Base-by-base conservation (phyloP, 768 basidiomycete genomes). In the Russula virescens region DNA sequence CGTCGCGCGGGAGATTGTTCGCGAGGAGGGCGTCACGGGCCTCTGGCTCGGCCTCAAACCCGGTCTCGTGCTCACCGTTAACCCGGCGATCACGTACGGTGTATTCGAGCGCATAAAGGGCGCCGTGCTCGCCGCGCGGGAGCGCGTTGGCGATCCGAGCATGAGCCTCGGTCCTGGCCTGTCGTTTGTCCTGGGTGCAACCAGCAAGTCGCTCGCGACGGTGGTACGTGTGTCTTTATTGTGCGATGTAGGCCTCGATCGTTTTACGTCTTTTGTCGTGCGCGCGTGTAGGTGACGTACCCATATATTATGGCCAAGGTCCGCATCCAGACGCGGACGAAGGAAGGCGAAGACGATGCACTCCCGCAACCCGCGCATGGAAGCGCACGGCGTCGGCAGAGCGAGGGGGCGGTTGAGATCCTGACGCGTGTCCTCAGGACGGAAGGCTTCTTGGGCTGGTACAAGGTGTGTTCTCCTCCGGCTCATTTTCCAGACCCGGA, bases 261-360 rank as follows among this genome's bases (percentile, higher is more conserved):
- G n/a, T 26, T 43, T 18, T n/a, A 2, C 2, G 3, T 21, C 28
- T 38, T 53, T 47, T 43, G 52, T 58, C 9, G 26, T 25, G 25
- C 7, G 42, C 31, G 23, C 21, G 19, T 52, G 23, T 68, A 94
- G 94, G 91, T 94, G 31, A 96, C 93, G 2, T 96, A 95, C 71
- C 94, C 93, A 0, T 94, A 95, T 71, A 94, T 94, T 68, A 93
- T 94, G 90, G 91, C 91, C 51, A 98, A 98, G 79, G 93, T 98
- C 35, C 83, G 95, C 56, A 89, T 98, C 31, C 96, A 98, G 74
- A 92, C 95, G 8, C 85, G 89, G 31, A 81, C 82, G 51, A 79
- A 84, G 19, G 31, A 74, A 5, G 71, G 70, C 5, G 77, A 75
- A 55, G 73, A 79, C 53, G 66, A 72, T 42, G 65, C 75, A n/a